Evolutionary conservation across 78 protist genomes (phyloP), one percentile per base, ranked within the genome.

Genomic region (Dictyostelium intermedium): DNA sequence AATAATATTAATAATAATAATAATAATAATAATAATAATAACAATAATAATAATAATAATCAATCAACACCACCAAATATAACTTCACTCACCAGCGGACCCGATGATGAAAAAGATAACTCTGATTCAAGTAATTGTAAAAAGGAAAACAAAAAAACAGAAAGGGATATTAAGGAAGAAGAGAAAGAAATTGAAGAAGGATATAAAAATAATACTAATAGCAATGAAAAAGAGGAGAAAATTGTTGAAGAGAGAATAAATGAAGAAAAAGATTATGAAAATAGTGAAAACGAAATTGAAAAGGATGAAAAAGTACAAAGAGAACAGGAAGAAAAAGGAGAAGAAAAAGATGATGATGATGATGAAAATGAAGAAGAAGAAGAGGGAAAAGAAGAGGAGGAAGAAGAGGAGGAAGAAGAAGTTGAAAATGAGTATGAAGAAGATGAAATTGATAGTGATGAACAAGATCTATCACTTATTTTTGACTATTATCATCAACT

Each of bases 401-500:
- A 8, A n/a, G 30, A 23, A n/a, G 1, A 23, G 3, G 34, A 60
- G 5, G 70, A 2, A 60, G 70, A 23, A 1, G 66, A 56, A 20
- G 66, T 8, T 5, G 27, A 63, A 27, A 37, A 63, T 27, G 25
- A 20, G 1, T 25, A 56, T 56, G 25, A 56, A 20, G 66, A 56
- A 20, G 27, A 56, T 56, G 66, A 56, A 20, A 20, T 56, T 56
- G 66, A 56, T 56, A 35, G 34, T 20, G 83, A 41, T 5, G 77
- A 81, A 1, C 23, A 47, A 53, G 85, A 81, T 18, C 11, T 32
- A 56, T 30, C 79, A 34, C 25, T 72, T 30, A 72, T 72, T 72
- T 72, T 72, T 34, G 87, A 83, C 63, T 83, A 63, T 41, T 83
- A 83, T 13, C 87, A 83, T 23, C 74, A 83, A n/a, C 18, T 83